Percentiles rank a stretch among this genome's conserved stretches.
phyloP scores from a whole-genome alignment of 768 basidiomycete genomes.

The Rhodotorula graminis region DNA sequence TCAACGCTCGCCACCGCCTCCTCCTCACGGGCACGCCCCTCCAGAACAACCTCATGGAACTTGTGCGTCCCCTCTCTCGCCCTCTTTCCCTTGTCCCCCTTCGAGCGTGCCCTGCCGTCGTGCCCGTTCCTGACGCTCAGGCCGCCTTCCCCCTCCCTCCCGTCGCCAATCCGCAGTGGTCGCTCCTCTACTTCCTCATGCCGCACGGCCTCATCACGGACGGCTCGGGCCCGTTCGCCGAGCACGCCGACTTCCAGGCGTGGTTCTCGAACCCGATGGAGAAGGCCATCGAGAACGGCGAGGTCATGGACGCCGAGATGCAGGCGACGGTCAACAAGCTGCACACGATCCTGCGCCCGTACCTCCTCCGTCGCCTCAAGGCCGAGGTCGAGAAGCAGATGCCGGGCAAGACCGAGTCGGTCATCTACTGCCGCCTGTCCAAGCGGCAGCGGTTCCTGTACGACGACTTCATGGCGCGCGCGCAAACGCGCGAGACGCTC shows the following conservation, averaged over 20 bases:
- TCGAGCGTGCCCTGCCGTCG: not conserved
- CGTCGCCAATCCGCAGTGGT: constrained; percentile 65
- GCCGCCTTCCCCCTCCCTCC: too few relatives aligned
- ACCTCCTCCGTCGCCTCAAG: constrained; percentile 89
- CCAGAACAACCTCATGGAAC: constrained; percentile 81
- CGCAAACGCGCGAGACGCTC: constrained; percentile 59
- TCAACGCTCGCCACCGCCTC: constrained; percentile 85
- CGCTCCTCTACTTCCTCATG: constrained; percentile 88
- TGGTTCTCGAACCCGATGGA: constrained; percentile 88
- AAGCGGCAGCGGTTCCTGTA: constrained; percentile 77
- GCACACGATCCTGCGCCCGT: constrained; percentile 81
- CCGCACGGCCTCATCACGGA: constrained; percentile 57
- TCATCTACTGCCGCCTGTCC: constrained; percentile 84
- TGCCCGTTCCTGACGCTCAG: not conserved
- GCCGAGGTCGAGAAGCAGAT: constrained; percentile 82
- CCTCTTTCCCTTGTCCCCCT: not conserved
- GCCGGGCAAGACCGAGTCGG: constrained; percentile 64
- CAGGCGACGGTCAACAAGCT: constrained; percentile 52
- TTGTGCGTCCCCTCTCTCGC: constrained; percentile 36
- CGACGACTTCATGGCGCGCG: constrained; percentile 71
- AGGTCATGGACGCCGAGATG: constrained; percentile 67
- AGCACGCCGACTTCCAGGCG: constrained; percentile 85
- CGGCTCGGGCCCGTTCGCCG: constrained; percentile 58
- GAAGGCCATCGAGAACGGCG: constrained; percentile 70
- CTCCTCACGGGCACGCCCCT: constrained; percentile 92